Base-by-base conservation (phyloP, 345 rosid species). In the Eucalyptus curtisii region DNA sequence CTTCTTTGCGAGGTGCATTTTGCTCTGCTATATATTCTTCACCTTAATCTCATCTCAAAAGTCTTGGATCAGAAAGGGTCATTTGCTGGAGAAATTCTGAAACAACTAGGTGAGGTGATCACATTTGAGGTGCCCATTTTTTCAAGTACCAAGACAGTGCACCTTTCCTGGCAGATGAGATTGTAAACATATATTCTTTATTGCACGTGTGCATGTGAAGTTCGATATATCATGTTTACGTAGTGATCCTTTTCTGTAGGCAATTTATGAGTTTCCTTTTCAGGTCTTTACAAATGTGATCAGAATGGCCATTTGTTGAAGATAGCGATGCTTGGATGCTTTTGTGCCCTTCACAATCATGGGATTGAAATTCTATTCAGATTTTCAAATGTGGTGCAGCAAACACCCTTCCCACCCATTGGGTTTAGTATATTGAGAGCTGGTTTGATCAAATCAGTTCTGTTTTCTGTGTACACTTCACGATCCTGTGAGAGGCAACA, bases 361-460 rank as follows among this genome's bases (percentile, higher is more conserved):
- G 94, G 94, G 17, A 91, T 92, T 81, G 89, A 91, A 76, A 79
- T 92, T 89, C 90, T 93, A 31, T 93, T 89, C 87, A 91, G 93
- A 57, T 93, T 92, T 90, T 92, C 93, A 55, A 91, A 92, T 42
- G 88, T 93, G 53, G 88, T 93, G 86, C 93, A 92, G 88, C 92
- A 93, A 82, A 88, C 93, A 71, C 93, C 93, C 37, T 85, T 91
- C 90, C 91, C 92, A 61, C 94, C 93, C 55, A 76, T 93, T 52
- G 94, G 94, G 20, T 92, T 93, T 89, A 89, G 90, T 89, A 90
- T 92, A 71, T 89, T 93, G 91, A 90, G 87, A 89, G 94, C 94
- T 85, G 94, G 93, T 52, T 49, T 93, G 89, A 89, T 90, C 82
- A 93, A 92, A 87, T 93, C 94, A 45, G 90, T 93, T 88, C 88